Evolutionary conservation across 2,329 filamentous ascomycete species (phyloP), one percentile per base, ranked within the genome.

Genomic region (Hypoxylon sp.): DNA sequence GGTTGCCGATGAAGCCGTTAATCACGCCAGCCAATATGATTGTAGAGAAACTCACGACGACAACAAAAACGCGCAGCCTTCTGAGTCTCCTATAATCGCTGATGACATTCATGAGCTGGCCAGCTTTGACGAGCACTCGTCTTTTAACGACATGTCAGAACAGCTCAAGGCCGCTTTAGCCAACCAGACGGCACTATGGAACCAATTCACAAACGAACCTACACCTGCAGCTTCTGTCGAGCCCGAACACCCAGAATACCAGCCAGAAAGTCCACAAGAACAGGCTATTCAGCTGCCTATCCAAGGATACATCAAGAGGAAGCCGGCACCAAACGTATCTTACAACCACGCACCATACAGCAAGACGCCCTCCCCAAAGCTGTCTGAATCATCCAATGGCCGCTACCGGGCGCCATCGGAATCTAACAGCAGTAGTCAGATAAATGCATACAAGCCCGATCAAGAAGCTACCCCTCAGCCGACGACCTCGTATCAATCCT

Each of bases 81-180:
- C 46, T 8, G 21, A 48, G 13, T 27, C 45, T 2, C 27, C 47
- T 4, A n/a, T 55, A 13, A 52, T 20, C 2, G 52, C 59, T 18
- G 43, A 55, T 1, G 37, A 58, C 4, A 24, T 45, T 6, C 59
- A 60, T 4, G 40, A 37, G 10, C 46, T 48, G 9, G 54, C 45
- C 9, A 50, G 51, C 17, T 43, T 48, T 8, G 48, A 55, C 7
- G 49, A 41, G 6, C 26, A 49, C 15, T 55, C 60, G 42, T 43
- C 58, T 7, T 40, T 64, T 11, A 41, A 52, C 18, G 29, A 63
- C n/a, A 53, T 69, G 15, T 63, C 67, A 4, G 55, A 60, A 26
- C 51, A 66, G 50, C 65, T 69, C 23, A 62, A 62, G 29, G 58
- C 65, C 10, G 68, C 67, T 11, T 20, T 69, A 31, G 66, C 65